phyloP scores from a whole-genome alignment of 1,139 yeast genomes.

The Protomyces macrosporus region DNA sequence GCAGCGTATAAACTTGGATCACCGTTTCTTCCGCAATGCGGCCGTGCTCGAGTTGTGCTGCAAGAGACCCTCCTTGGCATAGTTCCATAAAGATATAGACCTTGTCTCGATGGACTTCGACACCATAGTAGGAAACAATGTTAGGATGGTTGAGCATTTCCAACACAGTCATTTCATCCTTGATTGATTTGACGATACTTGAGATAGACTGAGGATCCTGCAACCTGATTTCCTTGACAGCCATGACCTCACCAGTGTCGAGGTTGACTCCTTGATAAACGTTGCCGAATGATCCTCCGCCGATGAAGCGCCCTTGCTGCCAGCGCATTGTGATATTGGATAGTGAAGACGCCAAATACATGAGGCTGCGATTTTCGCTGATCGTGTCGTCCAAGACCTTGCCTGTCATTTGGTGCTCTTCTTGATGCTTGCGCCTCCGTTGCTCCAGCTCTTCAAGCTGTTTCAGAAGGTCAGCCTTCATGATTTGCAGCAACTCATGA shows the following conservation, averaged over 20 bases:
- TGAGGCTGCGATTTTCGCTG: conserved; percentile 78
- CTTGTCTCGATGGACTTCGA: conserved; percentile 92
- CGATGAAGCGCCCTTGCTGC: conserved; percentile 92
- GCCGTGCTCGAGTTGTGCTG: conserved; percentile 78
- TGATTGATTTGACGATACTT: conserved; percentile 78
- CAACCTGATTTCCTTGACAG: conserved; percentile 89
- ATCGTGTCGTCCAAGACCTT: conserved; percentile 83
- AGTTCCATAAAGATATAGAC: conserved; percentile 96
- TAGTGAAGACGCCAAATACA: conserved; percentile 81
- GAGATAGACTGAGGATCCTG: conserved; percentile 84
- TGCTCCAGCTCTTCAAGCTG: conserved; percentile 58
- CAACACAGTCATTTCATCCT: conserved; percentile 93
- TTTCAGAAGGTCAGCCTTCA: conserved; percentile 56
- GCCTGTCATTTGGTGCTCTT: conserved; percentile 62
- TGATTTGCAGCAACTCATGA: conserved; percentile 51
- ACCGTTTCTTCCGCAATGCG: conserved; percentile 93
- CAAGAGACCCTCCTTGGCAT: conserved; percentile 93
- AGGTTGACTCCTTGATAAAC: conserved; percentile 88
- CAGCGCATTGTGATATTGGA: conserved; percentile 90
- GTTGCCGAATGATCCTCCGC: conserved; percentile 94
- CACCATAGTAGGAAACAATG: conserved; percentile 92
- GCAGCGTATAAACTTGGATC: conserved; percentile 81
- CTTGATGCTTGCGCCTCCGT: conserved; percentile 49
- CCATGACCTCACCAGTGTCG: conserved; percentile 94
- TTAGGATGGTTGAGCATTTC: conserved; percentile 95